Base-by-base conservation (phyloP, 306 rosid species). In the Mimosa bimucronata region DNA sequence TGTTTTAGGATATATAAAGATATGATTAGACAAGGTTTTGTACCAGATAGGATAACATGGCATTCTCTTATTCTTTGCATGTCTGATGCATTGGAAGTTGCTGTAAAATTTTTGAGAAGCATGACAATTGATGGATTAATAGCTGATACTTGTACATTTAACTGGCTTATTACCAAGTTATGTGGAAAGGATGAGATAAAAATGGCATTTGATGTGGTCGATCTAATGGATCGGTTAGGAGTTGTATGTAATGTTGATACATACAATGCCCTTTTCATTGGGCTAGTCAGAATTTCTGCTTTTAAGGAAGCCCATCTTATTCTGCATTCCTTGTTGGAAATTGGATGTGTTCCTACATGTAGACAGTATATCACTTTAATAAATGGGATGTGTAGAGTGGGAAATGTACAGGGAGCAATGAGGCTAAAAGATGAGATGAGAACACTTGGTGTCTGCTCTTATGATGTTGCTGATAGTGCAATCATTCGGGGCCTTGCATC, bases 371-470 rank as follows among this genome's bases (percentile, higher is more conserved):
- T 72, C 83, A 89, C 92, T 48, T 69, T 92, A 82, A 82, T 92
- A 74, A 92, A 86, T 74, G 91, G 90, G 61, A 83, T 89, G 93
- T 89, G 92, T 73, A 89, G 97, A 87, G 90, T 83, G 80, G 93
- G 94, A 76, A 87, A 90, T 72, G 46, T 92, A 31, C 80, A 79
- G 69, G 92, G 89, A 85, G 97, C 95, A 74, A 79, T 89, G 74
- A 66, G 74, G 69, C 77, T 92, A 15, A 89, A 85, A 86, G 91
- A 92, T 80, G 89, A 87, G 86, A 87, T 90, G 88, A 87, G 76
- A 73, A 75, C 76, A 46, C 85, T 83, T 34, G 91, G 91, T 40
- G 85, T 90, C 75, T 55, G 89, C 80, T 78, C 90, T 26, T 68
- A 50, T 34, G 77, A 81, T 83, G 83, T 88, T 86, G 91, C 93